A percentile compares a stretch with the other conserved stretches of the same genome.
These are phyloP conservation scores for Aspergillus fischeri DNA, from an alignment of 2,329 filamentous ascomycete genomes.

Conservation along the genomic window DNA sequence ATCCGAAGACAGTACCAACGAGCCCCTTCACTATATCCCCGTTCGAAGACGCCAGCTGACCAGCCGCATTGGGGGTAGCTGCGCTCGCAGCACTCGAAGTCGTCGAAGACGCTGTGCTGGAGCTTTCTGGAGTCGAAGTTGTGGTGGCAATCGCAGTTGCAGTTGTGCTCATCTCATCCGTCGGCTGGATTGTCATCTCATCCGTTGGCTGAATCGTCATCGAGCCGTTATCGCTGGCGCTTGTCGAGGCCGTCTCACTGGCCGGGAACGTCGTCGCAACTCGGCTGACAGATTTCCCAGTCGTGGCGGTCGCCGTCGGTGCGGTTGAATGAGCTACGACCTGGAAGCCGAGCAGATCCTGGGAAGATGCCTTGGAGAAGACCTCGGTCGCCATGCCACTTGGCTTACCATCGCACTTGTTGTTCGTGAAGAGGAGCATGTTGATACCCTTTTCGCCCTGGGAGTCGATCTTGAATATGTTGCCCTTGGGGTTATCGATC, in stretches of 20 bases:
- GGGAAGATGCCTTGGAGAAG: constrained; percentile 6
- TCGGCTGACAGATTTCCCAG: background rate
- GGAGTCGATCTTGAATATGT: constrained; percentile 10
- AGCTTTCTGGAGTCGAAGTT: background rate
- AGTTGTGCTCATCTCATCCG: background rate
- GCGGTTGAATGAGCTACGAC: background rate
- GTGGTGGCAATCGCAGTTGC: background rate
- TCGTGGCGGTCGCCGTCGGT: background rate
- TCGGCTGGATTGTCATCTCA: background rate
- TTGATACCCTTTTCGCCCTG: constrained; percentile 9
- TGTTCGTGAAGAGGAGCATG: constrained; percentile 10
- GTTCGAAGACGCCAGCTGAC: background rate
- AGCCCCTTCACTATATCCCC: background rate
- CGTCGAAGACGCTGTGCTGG: background rate
- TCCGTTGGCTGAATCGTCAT: background rate
- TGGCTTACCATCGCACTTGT: constrained; percentile 2
- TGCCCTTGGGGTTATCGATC: constrained; percentile 9
- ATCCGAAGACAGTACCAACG: background rate
- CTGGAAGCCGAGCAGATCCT: constrained; percentile 8
- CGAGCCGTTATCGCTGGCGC: background rate
- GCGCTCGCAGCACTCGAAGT: background rate
- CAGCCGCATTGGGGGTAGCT: background rate
- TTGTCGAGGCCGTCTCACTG: background rate
- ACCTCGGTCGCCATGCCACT: constrained; percentile 5
- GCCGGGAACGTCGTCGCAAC: background rate